Evolutionary conservation across 108 stramenopile genomes (phyloP), one percentile per base, ranked within the genome.

Genomic region (Skeletonema costatum): DNA sequence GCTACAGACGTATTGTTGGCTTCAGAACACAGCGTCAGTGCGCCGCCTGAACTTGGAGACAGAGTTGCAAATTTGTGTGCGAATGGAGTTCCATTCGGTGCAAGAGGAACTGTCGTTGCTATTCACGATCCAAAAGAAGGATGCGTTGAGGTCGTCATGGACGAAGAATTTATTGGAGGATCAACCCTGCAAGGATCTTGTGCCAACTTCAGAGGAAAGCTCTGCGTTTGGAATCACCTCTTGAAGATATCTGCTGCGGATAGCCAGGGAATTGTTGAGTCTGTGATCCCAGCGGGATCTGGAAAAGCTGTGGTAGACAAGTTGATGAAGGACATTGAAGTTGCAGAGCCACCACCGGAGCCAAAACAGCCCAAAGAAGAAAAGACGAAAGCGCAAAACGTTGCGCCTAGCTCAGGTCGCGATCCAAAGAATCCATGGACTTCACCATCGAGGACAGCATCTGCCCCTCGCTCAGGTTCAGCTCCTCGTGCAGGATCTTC

Each of bases 81-180:
- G 3, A 88, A 75, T 60, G 97, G 97, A 32, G 95, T 97, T 46
- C 98, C 99, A 7, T 98, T 99, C 78, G 99, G 98, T 48, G 84
- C 91, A 31, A 83, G 96, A 74, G 99, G 99, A 31, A 98, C 98
- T 36, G 98, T 99, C 60, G 95, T 99, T 71, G 95, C 90, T 0
- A 89, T 96, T 68, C 98, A 99, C 77, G 88, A 95, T 70, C 82
- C 90, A 35, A 62, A 80, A 42, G 81, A 85, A 41, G 96, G 92
- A 21, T 98, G 97, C 77, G 99, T 99, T 36, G 99, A 99, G 68
- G 96, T 99, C 46, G 94, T 99, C 30, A 96, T 98, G 86, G 99
- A 99, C 82, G 96, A 98, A 74, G 97, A 98, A 78, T 99, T 99
- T 70, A 90, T 98, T 44, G 99, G 98, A 56, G 98, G 98, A 1